Base-by-base conservation (phyloP, 352 stramenopile genomes). In the Hyaloperonospora brassicae region DNA sequence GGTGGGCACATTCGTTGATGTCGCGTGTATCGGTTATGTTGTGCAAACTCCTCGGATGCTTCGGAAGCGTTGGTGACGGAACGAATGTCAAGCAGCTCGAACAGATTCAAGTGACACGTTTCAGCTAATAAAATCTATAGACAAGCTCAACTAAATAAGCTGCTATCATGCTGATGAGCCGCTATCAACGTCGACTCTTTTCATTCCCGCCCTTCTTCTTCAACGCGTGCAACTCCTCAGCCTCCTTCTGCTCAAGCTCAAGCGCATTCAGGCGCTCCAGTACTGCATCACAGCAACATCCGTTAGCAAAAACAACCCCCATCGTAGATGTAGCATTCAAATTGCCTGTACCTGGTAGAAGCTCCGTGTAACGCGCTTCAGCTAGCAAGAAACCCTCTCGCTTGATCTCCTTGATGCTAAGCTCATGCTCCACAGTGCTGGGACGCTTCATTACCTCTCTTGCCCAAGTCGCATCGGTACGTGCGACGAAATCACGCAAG, bases 351-450 rank as follows among this genome's bases (percentile, higher is more conserved):
- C 78, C 73, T 67, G 77, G 78, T 40, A 89, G 47, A 50, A 95
- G 56, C 61, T 90, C 82, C 57, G 88, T 83, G 64, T 92, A 95
- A 27, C 80, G 77, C 30, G 72, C 59, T 35, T 89, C 79, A 2
- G 82, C 79, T 57, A 90, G 63, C 38, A 61, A 51, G 41, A 95
- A 95, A 7, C 77, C 84, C 57, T 89, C 80, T 38, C 82, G 76
- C 61, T 95, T 95, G 52, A 92, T 87, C 57, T 93, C 84, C 59
- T 95, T 95, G 49, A 90, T 71, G 25, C 64, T 86, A 31, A 91
- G 64, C 52, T 91, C 72, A 21, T 81, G 66, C 46, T 93, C 82
- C 24, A 70, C 41, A 27, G 82, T 89, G 40, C 80, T 80, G 3
- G 79, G 73, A 2, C 70, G 66, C 41, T 78, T 50, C 50, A 76